Conservation (phyloP, 805 yeast species). For the Wickerhamomyces ciferrii region DNA sequence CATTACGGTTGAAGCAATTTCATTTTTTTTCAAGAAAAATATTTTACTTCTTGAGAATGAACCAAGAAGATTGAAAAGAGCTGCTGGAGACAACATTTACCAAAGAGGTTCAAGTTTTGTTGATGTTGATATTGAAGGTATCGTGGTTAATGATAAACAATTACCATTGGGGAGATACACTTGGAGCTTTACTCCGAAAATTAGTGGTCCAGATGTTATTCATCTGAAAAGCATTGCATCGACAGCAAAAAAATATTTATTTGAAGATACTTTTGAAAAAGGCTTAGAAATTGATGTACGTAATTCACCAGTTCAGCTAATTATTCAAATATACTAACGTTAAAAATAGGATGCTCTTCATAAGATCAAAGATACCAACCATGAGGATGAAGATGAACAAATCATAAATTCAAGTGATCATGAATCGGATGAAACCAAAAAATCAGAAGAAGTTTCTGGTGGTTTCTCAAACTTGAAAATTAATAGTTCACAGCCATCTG, state of each 20-base stretch:
- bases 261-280: slow-evolving; percentile 8
- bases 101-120: slow-evolving; percentile 15
- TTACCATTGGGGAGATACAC: slow-evolving; percentile 1
- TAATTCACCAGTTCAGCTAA: too few relatives aligned
- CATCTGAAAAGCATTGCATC: not conserved
- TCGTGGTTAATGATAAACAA: slow-evolving; percentile 3
- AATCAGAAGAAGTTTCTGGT: not conserved
- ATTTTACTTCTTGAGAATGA: slow-evolving; percentile 6
- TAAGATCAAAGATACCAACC: not conserved
- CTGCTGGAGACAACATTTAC: not conserved
- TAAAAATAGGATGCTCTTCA: slow-evolving; percentile 2
- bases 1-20: slow-evolving; percentile 7
- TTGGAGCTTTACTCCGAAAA: slow-evolving; percentile 13
- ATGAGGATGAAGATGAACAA: not conserved
- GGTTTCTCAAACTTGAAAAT: slow-evolving; percentile 1
- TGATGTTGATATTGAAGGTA: slow-evolving; percentile 18
- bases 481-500: not conserved
- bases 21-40: slow-evolving; percentile 7
- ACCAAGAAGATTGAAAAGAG: slow-evolving; percentile 3
- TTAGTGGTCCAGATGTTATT: not conserved
- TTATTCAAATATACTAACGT: too few relatives aligned
- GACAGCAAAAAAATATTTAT: slow-evolving; percentile 2
- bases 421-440: not conserved
- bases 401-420: slow-evolving; percentile 2
- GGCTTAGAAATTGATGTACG: slow-evolving; percentile 9